phyloP scores from a whole-genome alignment of 2,329 filamentous ascomycete genomes.

The Curvularia verruculosa region DNA sequence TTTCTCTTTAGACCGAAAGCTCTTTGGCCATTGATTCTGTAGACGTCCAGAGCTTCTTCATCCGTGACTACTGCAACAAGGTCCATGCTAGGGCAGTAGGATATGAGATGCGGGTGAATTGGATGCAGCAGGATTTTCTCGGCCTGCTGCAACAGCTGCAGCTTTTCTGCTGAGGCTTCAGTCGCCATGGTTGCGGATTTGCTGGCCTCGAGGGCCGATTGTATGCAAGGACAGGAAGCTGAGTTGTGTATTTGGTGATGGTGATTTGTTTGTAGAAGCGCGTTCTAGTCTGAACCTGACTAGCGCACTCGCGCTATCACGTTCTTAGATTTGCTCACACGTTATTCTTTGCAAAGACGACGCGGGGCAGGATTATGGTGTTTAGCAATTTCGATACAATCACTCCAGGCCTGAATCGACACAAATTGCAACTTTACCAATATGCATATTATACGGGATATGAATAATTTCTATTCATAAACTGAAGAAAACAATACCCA shows the following conservation, averaged over 20 bases:
- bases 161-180: slow-evolving; percentile 7
- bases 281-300: slow-evolving; percentile 23
- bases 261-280: slow-evolving; percentile 24
- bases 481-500: slow-evolving; percentile 13
- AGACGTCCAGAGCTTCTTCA: slow-evolving; percentile 73
- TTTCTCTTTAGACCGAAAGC: slow-evolving; percentile 62
- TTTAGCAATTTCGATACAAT: neutral
- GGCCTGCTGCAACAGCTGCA: slow-evolving; percentile 46
- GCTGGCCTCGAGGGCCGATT: slow-evolving; percentile 16
- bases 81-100: slow-evolving; percentile 85
- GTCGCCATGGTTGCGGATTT: slow-evolving; percentile 12
- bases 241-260: slow-evolving; percentile 4
- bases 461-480: slow-evolving; percentile 4
- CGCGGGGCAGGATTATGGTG: neutral
- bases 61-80: slow-evolving; percentile 75
- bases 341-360: neutral
- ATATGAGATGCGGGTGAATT: slow-evolving; percentile 64
- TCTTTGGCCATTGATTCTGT: slow-evolving; percentile 76
- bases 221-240: neutral
- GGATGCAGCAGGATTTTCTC: slow-evolving; percentile 53
- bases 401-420: neutral
- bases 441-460: neutral
- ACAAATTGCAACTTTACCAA: neutral
- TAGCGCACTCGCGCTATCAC: slow-evolving; percentile 38
- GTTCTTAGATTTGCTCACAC: slow-evolving; percentile 14